A percentile compares a stretch with the other conserved stretches of the same genome.
These are phyloP conservation scores for Kokia cookei DNA, from an alignment of 441 rosid genomes.

Conservation along the genomic window DNA sequence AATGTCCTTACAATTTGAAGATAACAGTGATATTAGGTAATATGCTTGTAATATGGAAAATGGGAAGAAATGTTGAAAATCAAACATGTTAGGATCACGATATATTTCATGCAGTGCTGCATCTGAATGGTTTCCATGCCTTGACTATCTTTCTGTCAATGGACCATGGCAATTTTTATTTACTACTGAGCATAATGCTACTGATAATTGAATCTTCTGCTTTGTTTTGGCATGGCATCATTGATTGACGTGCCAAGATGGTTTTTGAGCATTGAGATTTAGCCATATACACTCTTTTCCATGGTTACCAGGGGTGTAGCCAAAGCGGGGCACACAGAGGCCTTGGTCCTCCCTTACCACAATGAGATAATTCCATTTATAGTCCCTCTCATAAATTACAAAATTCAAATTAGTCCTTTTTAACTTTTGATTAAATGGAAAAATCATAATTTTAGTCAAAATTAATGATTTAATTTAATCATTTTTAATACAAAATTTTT, in stretches of 20 bases:
- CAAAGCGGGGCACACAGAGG: too few relatives aligned
- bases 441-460: too few relatives aligned
- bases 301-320: neutral
- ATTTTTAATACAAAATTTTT: too few relatives aligned
- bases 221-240: neutral
- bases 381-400: too few relatives aligned
- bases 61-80: neutral
- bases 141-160: neutral
- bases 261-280: neutral
- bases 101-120: neutral
- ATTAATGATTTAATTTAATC: too few relatives aligned
- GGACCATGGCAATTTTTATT: neutral
- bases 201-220: neutral
- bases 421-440: too few relatives aligned
- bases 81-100: neutral
- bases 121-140: neutral
- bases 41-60: neutral
- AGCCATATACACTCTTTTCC: neutral
- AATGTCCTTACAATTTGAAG: neutral
- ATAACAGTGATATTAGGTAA: neutral
- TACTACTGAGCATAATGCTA: neutral
- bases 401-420: too few relatives aligned
- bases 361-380: too few relatives aligned
- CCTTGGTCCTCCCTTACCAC: too few relatives aligned
- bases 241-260: neutral